Evolutionary conservation across 2,329 filamentous ascomycete genomes (phyloP).

Genomic region (Parastagonospora nodorum): DNA sequence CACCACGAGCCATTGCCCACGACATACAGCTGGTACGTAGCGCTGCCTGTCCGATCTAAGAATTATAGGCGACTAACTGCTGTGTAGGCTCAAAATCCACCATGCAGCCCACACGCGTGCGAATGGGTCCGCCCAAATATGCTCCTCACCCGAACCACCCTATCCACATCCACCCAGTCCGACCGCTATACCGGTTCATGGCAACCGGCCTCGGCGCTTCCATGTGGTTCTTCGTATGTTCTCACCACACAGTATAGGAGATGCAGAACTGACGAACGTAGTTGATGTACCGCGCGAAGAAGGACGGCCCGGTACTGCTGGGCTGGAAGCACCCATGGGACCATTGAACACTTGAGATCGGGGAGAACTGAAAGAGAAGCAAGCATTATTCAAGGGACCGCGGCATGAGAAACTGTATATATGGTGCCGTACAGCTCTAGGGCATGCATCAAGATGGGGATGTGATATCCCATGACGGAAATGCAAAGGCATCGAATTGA

Average conservation of each 20-base stretch:
- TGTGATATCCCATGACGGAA: conserved; percentile 14
- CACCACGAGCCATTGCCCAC: conserved; percentile 39
- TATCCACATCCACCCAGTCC: conserved; percentile 63
- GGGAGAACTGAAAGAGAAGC: neutral
- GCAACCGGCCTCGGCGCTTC: conserved; percentile 87
- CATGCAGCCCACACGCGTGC: conserved; percentile 32
- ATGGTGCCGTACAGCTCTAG: conserved; percentile 1
- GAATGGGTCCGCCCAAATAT: conserved; percentile 48
- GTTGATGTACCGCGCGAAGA: conserved; percentile 95
- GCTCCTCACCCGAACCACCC: conserved; percentile 53
- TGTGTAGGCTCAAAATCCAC: conserved; percentile 26
- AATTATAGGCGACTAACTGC: conserved; percentile 7
- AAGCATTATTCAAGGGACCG: neutral
- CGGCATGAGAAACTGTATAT: conserved; percentile 16
- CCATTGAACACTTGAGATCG: conserved; percentile 27
- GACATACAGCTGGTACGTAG: conserved; percentile 29
- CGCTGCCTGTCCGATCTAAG: neutral
- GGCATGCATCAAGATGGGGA: neutral
- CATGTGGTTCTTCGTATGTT: conserved; percentile 98
- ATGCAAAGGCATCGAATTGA: conserved; percentile 21
- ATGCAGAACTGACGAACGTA: conserved; percentile 48
- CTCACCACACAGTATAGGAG: neutral
- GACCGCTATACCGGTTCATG: conserved; percentile 79
- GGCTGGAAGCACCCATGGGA: conserved; percentile 82
- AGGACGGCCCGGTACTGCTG: conserved; percentile 88